Base-by-base conservation (phyloP, 768 basidiomycete genomes). In the Psilocybe azurescens region DNA sequence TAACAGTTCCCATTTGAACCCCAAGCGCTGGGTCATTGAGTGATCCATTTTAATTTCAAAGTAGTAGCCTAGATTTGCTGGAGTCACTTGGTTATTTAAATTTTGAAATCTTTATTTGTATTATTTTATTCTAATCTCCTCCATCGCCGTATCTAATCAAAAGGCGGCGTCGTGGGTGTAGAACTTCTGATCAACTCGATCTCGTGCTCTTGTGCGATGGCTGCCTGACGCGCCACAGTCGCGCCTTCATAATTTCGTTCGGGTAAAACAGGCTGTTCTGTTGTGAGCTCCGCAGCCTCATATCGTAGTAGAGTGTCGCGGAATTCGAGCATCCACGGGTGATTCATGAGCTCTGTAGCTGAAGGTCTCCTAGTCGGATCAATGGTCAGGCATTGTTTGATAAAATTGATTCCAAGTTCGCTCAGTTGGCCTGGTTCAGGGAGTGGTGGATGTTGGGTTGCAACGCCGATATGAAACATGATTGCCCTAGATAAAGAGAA, bases 381-480 rank as follows among this genome's bases (percentile, higher is more conserved):
- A 55, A 99, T 90, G 10, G 86, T 93, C 46, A 99, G 78, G 75
- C 97, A 99, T 69, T 89, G 87, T 62, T 92, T 90, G 77, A 97
- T 96, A 74, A 99, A 99, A 74, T 89, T 89, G 73, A 98, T 95
- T 24, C 97, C 97, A 38, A 90, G 73, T 44, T 89, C 89, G 69
- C 93, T 91, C 30, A 99, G 86, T 76, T 99, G 93, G 53, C 88
- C 89, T 7, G 92, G 85, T 67, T 98, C 95, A 3, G 97, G 97
- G 13, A 99, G 78, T 7, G 95, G 96, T 16, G 97, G 97, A 70
- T 97, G 95, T 68, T 99, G 92, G 3, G 95, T 97, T 6, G 96
- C 93, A 49, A 97, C 94, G 49, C 97, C 97, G 59, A 98, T 97
- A 72, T 97, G 95, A 81, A 97, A 99, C 97, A 98, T 98, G 77